Evolutionary conservation across 129 eudicot species (phyloP).

Genomic region (carrot (Daucus carota)): DH1_v3.0 NC_030389.2:33018001-33018500

Average conservation of each 20-base stretch:
- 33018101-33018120: no score
- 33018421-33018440: background rate
- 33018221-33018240: background rate
- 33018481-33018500: background rate
- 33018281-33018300: slow-evolving; percentile 12
- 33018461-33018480: slow-evolving; percentile 12
- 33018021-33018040: no score
- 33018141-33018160: no score
- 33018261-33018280: slow-evolving; percentile 5
- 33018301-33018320: slow-evolving; percentile 1
- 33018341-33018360: background rate
- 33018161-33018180: background rate
- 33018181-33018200: background rate
- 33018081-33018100: no score
- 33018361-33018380: background rate
- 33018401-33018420: background rate
- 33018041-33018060: no score
- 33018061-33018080: no score
- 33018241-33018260: slow-evolving; percentile 7
- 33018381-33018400: background rate
- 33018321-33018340: background rate
- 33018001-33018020: no score
- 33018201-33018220: background rate
- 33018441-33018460: slow-evolving; percentile 10
- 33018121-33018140: no score